Percentiles rank a stretch among this genome's conserved stretches.
Conservation (phyloP, 2,329 filamentous ascomycete species). For the Xylaria sp. region DNA sequence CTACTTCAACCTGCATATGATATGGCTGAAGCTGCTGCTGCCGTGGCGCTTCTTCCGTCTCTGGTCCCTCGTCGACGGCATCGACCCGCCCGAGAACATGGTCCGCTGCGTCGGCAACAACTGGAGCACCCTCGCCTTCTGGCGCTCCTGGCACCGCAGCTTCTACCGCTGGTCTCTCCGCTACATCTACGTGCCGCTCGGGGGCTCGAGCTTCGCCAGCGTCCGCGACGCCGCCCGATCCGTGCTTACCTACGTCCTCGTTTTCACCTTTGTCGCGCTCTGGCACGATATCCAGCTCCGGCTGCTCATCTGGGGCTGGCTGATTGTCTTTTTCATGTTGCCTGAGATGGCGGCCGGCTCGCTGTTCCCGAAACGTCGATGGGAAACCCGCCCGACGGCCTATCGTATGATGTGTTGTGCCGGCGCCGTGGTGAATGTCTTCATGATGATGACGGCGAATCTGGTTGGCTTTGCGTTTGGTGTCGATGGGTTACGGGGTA, state of each 20-base stretch:
- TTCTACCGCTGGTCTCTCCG: constrained; percentile 95
- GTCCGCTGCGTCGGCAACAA: constrained; percentile 95
- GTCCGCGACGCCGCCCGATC: constrained; percentile 58
- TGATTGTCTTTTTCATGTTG: constrained; percentile 90
- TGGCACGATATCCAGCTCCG: constrained; percentile 97
- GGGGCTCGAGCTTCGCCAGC: constrained; percentile 65
- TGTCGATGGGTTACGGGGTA: constrained; percentile 79
- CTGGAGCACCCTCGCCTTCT: constrained; percentile 88
- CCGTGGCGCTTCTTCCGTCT: constrained; percentile 98
- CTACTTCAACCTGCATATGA: constrained; percentile 94
- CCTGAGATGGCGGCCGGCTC: constrained; percentile 78
- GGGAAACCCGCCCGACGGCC: constrained; percentile 69
- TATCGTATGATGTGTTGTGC: constrained; percentile 83
- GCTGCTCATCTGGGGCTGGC: constrained; percentile 94
- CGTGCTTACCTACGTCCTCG: constrained; percentile 76
- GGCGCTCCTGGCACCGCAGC: constrained; percentile 93
- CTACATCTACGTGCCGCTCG: constrained; percentile 92
- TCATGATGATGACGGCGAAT: constrained; percentile 97
- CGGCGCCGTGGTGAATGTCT: constrained; percentile 80
- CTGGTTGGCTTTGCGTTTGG: constrained; percentile 94
- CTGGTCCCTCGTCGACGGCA: constrained; percentile 88
- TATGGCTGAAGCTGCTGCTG: constrained; percentile 96
- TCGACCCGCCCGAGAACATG: constrained; percentile 98
- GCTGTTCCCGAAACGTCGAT: constrained; percentile 75
- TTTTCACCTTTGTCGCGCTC: constrained; percentile 95